Percentiles rank a stretch among this genome's conserved stretches.
Conservation (phyloP, 495 filamentous ascomycete genomes). For the Neurospora intermedia region DNA sequence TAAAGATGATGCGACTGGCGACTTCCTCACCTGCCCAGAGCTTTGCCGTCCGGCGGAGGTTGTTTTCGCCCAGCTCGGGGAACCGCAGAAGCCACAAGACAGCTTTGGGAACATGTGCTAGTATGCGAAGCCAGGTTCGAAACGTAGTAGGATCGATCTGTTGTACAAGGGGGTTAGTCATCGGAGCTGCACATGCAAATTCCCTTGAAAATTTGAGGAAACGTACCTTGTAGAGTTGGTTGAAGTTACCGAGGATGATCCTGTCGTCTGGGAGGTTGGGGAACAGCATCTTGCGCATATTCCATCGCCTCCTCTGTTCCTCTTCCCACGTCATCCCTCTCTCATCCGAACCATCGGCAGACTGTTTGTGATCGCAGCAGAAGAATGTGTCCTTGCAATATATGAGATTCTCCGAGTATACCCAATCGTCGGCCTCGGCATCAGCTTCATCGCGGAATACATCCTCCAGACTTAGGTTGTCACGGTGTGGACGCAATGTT, state of each 20-base stretch:
- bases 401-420: constrained; percentile 95
- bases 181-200: background rate
- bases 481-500: constrained; percentile 67
- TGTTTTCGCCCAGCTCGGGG: constrained; percentile 81
- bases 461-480: constrained; percentile 64
- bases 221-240: constrained; percentile 95
- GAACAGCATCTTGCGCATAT: constrained; percentile 92
- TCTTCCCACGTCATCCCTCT: constrained; percentile 65
- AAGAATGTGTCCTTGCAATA: constrained; percentile 96
- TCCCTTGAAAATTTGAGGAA: background rate
- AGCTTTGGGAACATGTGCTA: constrained; percentile 75
- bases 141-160: constrained; percentile 98
- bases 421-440: constrained; percentile 60
- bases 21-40: constrained; percentile 80
- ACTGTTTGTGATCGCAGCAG: constrained; percentile 95
- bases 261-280: constrained; percentile 71
- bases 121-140: constrained; percentile 90
- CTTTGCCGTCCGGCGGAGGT: constrained; percentile 68
- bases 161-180: background rate
- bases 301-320: constrained; percentile 76
- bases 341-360: constrained; percentile 66
- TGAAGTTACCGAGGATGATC: constrained; percentile 96
- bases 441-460: constrained; percentile 58
- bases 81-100: constrained; percentile 95
- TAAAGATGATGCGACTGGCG: constrained; percentile 88